These are phyloP conservation scores for Leishmania tarentolae DNA, from an alignment of 208 protist species.

Conservation along the genomic window DNA sequence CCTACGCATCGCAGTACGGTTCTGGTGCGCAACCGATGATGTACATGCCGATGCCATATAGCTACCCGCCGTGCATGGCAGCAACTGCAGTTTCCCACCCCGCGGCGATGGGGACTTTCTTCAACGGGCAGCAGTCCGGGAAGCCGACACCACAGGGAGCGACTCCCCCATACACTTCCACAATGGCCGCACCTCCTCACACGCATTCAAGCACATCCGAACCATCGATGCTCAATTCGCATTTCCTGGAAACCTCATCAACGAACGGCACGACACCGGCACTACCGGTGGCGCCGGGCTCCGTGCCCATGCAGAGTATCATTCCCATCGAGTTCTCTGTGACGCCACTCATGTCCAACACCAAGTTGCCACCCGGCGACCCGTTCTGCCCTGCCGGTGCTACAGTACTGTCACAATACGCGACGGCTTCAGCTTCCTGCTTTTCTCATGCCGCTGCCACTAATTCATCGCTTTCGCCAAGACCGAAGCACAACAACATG, in stretches of 20 bases:
- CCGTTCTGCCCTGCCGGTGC: slow-evolving; percentile 71
- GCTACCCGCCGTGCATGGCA: slow-evolving; percentile 36
- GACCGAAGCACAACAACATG: neutral
- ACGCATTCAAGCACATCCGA: slow-evolving; percentile 9
- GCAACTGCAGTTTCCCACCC: slow-evolving; percentile 18
- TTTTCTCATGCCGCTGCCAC: slow-evolving; percentile 7
- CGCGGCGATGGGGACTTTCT: slow-evolving; percentile 15
- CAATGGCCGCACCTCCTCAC: slow-evolving; percentile 1
- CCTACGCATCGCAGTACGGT: slow-evolving; percentile 24
- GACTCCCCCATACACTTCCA: slow-evolving; percentile 20
- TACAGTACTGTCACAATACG: slow-evolving; percentile 45
- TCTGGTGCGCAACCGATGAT: slow-evolving; percentile 27
- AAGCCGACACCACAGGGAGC: slow-evolving; percentile 23
- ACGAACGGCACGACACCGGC: slow-evolving; percentile 6
- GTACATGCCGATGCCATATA: slow-evolving; percentile 40
- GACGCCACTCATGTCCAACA: slow-evolving; percentile 52
- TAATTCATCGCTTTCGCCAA: neutral
- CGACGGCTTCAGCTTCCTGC: slow-evolving; percentile 3
- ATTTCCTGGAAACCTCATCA: slow-evolving; percentile 15
- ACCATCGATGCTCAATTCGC: slow-evolving; percentile 9
- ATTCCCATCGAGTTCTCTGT: slow-evolving; percentile 37
- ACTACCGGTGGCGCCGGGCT: slow-evolving; percentile 2
- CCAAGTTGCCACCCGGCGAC: slow-evolving; percentile 44
- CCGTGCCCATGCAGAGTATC: neutral
- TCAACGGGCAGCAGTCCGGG: slow-evolving; percentile 4